Evolutionary conservation across 768 basidiomycete species (phyloP).

Genomic region (Lentinula sp.): DNA sequence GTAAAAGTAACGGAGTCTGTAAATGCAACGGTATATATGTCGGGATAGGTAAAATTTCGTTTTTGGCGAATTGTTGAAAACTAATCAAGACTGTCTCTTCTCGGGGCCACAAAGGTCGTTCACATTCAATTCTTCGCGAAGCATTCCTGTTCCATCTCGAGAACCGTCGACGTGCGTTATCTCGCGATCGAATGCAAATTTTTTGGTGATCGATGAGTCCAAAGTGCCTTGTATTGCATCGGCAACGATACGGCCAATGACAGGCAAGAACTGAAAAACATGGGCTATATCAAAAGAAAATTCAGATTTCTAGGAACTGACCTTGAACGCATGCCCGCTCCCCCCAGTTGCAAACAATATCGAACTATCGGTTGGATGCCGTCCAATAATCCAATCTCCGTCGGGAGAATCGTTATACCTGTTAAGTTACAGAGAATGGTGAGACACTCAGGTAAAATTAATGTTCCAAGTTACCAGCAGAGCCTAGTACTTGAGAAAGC

Average conservation of each 20-base stretch:
- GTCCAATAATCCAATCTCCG: slow-evolving; percentile 86
- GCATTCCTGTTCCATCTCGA: slow-evolving; percentile 19
- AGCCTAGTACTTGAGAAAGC: slow-evolving; percentile 70
- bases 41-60: no score
- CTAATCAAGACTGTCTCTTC: neutral
- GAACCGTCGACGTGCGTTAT: slow-evolving; percentile 24
- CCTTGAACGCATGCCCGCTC: slow-evolving; percentile 88
- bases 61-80: no score
- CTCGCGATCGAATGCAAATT: slow-evolving; percentile 61
- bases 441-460: neutral
- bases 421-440: neutral
- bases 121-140: slow-evolving; percentile 33
- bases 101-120: slow-evolving; percentile 36
- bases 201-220: slow-evolving; percentile 38
- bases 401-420: slow-evolving; percentile 91
- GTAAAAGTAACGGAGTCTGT: no score
- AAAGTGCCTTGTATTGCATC: slow-evolving; percentile 66
- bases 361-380: slow-evolving; percentile 46
- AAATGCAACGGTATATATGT: no score
- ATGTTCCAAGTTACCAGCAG: slow-evolving; percentile 65
- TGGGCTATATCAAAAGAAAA: neutral
- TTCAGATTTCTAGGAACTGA: slow-evolving; percentile 12
- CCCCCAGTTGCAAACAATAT: slow-evolving; percentile 83
- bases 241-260: slow-evolving; percentile 71
- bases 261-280: slow-evolving; percentile 70